These are phyloP conservation scores for Cryptococcus depauperatus DNA, from an alignment of 1,284 basidiomycete genomes.

Conservation along the genomic window DNA sequence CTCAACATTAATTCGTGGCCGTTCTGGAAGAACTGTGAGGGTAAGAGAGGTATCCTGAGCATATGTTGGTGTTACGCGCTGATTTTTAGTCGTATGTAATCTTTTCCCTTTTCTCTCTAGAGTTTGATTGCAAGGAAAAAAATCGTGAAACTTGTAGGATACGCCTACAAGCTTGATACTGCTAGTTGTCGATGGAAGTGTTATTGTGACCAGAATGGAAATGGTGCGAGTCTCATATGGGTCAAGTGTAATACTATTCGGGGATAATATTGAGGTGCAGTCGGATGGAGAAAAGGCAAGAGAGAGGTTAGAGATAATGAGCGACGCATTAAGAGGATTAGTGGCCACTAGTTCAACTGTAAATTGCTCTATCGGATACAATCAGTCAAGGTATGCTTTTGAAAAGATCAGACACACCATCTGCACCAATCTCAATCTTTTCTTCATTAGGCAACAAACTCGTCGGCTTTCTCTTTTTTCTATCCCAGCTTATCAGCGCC, in stretches of 20 bases:
- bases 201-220: slow-evolving; percentile 27
- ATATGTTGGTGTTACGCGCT: slow-evolving; percentile 43
- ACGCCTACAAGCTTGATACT: slow-evolving; percentile 31
- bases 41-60: slow-evolving; percentile 42
- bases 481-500: slow-evolving; percentile 29
- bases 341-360: slow-evolving; percentile 41
- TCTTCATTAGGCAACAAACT: slow-evolving; percentile 23
- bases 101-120: slow-evolving; percentile 44
- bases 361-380: slow-evolving; percentile 42
- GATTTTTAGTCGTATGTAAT: slow-evolving; percentile 44
- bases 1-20: slow-evolving; percentile 34
- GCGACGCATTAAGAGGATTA: slow-evolving; percentile 46
- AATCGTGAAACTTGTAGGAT: slow-evolving; percentile 45
- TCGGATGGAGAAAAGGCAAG: slow-evolving; percentile 16
- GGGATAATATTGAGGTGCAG: slow-evolving; percentile 18
- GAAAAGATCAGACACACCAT: slow-evolving; percentile 24
- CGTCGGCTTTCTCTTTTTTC: slow-evolving; percentile 38
- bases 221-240: slow-evolving; percentile 40
- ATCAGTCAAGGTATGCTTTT: neutral
- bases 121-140: slow-evolving; percentile 43
- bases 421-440: slow-evolving; percentile 25
- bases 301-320: slow-evolving; percentile 27
- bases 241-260: slow-evolving; percentile 35
- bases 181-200: slow-evolving; percentile 6
- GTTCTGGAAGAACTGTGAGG: slow-evolving; percentile 35